A percentile compares a stretch with the other conserved stretches of the same genome.
Evolutionary conservation across 1,284 basidiomycete species (phyloP).

Genomic region (Microbotryum saponariae): DNA sequence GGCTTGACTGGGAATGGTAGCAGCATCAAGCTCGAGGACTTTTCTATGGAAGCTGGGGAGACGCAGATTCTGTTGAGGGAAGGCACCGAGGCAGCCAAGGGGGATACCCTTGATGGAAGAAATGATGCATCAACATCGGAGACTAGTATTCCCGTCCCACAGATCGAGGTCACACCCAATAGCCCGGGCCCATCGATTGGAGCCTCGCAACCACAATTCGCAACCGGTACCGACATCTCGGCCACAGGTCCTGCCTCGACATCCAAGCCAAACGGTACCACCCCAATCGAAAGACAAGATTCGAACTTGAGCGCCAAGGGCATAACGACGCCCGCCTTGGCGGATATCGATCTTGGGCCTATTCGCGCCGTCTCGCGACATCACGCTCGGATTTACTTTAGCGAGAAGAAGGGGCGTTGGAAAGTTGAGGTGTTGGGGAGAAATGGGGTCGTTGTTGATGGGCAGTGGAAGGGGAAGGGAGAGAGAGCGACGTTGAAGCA

Average conservation of each 20-base stretch:
- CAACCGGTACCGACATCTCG: too few species aligned
- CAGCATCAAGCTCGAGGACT: conserved; percentile 11
- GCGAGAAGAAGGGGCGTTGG: conserved; percentile 64
- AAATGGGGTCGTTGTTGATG: conserved; percentile 97
- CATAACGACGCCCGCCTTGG: conserved; percentile 4
- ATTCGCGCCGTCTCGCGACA: conserved; percentile 93
- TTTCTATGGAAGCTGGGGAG: not conserved
- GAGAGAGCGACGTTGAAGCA: conserved; percentile 72
- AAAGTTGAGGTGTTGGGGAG: conserved; percentile 83
- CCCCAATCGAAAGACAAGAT: too few species aligned
- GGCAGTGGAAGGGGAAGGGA: conserved; percentile 83
- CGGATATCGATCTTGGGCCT: conserved; percentile 89
- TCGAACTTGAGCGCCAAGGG: not conserved
- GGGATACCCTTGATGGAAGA: too few species aligned
- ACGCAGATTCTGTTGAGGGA: too few species aligned
- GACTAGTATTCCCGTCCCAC: not conserved
- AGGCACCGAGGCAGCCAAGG: too few species aligned
- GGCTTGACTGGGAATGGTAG: not conserved
- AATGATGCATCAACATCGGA: too few species aligned
- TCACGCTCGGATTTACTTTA: conserved; percentile 79
- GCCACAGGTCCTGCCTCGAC: too few species aligned
- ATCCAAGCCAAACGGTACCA: too few species aligned
- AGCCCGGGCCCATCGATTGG: not conserved
- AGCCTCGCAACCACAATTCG: too few species aligned
- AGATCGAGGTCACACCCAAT: not conserved